Percentiles rank a stretch among this genome's conserved stretches.
Evolutionary conservation across 352 stramenopile genomes (phyloP).

Genomic region (Pythium utonaiense): DNA sequence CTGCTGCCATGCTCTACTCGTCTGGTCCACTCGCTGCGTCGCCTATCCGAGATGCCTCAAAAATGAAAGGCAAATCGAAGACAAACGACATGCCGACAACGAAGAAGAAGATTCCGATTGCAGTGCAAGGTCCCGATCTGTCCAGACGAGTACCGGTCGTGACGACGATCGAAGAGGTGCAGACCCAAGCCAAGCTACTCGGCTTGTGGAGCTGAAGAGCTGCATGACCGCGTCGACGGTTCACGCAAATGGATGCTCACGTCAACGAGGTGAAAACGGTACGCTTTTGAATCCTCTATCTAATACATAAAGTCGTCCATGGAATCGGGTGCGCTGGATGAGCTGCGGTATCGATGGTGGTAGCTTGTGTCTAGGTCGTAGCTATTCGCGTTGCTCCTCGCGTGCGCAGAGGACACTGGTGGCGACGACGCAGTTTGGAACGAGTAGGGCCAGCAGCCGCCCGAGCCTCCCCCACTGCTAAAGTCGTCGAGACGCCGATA

Average conservation of each 20-base stretch:
- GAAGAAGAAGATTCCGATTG: not conserved
- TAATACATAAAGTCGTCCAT: conserved; percentile 20
- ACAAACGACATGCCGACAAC: not conserved
- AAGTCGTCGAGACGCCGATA: not conserved
- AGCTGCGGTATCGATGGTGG: not conserved
- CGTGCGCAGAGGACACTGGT: not conserved
- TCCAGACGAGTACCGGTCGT: not conserved
- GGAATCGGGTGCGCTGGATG: not conserved
- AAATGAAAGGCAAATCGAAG: not conserved
- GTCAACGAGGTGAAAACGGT: not conserved
- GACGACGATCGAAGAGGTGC: conserved; percentile 21
- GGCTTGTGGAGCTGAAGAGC: conserved; percentile 22
- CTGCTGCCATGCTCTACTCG: conserved; percentile 20
- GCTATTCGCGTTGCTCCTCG: not conserved
- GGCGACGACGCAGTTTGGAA: not conserved
- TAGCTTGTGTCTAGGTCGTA: not conserved
- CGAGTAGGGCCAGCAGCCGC: not conserved
- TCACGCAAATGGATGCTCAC: not conserved
- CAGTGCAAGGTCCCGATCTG: not conserved
- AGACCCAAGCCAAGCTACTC: conserved; percentile 20
- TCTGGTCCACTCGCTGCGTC: not conserved
- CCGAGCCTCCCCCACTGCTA: not conserved
- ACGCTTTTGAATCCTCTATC: not conserved
- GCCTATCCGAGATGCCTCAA: not conserved
- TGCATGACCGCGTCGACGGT: no score